Evolutionary conservation across 495 filamentous ascomycete genomes (phyloP).

Genomic region (Aspergillus biplanus): DNA sequence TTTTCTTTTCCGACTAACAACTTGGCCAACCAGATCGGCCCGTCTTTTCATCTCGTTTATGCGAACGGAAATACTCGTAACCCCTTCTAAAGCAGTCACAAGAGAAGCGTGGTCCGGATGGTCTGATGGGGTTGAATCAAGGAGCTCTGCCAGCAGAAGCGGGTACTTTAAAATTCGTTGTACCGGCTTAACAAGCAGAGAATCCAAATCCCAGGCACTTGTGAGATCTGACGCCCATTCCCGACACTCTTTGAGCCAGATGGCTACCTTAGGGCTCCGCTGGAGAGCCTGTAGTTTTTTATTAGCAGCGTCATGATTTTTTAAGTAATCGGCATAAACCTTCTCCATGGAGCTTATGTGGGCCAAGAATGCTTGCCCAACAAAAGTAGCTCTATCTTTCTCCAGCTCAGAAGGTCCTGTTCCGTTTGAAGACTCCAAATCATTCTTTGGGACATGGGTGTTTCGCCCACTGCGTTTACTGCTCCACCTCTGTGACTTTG

Average conservation of each 20-base stretch:
- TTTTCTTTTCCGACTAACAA: constrained; percentile 83
- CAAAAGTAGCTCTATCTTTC: constrained; percentile 72
- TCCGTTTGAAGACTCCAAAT: constrained; percentile 40
- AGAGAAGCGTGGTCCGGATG: constrained; percentile 81
- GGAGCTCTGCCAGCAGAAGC: constrained; percentile 74
- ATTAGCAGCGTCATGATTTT: constrained; percentile 82
- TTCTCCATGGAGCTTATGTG: constrained; percentile 80
- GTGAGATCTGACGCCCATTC: constrained; percentile 87
- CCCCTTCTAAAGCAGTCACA: constrained; percentile 60
- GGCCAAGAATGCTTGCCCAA: constrained; percentile 77
- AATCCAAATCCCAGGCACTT: constrained; percentile 89
- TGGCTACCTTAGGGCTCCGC: constrained; percentile 71
- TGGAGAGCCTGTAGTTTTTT: constrained; percentile 76
- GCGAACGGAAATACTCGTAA: constrained; percentile 73
- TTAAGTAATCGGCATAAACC: constrained; percentile 82
- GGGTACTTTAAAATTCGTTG: constrained; percentile 93
- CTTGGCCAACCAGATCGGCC: constrained; percentile 84
- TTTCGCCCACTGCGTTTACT: constrained; percentile 56
- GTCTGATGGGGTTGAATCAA: constrained; percentile 74
- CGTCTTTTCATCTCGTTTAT: constrained; percentile 95
- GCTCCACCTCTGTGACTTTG: constrained; percentile 59
- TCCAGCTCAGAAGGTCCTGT: constrained; percentile 58
- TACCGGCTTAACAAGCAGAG: constrained; percentile 91
- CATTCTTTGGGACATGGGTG: constrained; percentile 37
- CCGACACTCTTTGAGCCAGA: constrained; percentile 92